Evolutionary conservation across 768 basidiomycete species (phyloP), one percentile per base, ranked within the genome.

Genomic region (Lentinula aciculospora): DNA sequence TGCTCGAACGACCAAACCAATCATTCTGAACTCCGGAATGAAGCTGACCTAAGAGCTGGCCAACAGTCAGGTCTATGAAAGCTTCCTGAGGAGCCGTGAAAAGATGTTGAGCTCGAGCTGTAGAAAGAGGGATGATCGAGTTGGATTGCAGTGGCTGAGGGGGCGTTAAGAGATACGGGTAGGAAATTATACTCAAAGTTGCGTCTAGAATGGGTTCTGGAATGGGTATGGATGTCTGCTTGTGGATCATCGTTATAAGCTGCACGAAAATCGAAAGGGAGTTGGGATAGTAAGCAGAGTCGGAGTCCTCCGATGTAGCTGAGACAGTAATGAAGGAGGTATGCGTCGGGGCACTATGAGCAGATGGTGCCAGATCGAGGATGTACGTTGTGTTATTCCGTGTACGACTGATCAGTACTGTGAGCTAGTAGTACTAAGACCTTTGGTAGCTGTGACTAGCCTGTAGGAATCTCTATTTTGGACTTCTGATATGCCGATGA

Each of bases 11-110:
- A 3, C 89, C 89, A 62, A 83, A 91, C 83, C 83, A 89, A 64
- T 90, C 86, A 71, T 88, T 89, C 65, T 86, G 84, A n/a, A 88
- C 76, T 23, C 72, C 71, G 10, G 68, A 75, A 64, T 91, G 89
- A n/a, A 89, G 71, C 57, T 82, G 76, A 5, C 80, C 81, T 36
- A 90, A 76, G 63, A 81, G 75, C 32, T 75, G 68, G 6, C 89
- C 89, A 2, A 88, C 71, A 53, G 77, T 73, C n/a, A 86, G 74
- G 58, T 89, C 84, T 57, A 89, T 64, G 19, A 76, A 69, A 3
- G 77, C 64, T 3, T 66, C 67, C 44, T 82, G 75, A 21, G 72
- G 62, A 3, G 70, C 68, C 2, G 73, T 73, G 28, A 75, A 72
- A 28, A 71, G 60, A 54, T 68, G 65, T 31, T 67, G 60, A 31